Evolutionary conservation across 2,329 filamentous ascomycete species (phyloP), one percentile per base, ranked within the genome.

Genomic region (Diaporthe humulicola): DNA sequence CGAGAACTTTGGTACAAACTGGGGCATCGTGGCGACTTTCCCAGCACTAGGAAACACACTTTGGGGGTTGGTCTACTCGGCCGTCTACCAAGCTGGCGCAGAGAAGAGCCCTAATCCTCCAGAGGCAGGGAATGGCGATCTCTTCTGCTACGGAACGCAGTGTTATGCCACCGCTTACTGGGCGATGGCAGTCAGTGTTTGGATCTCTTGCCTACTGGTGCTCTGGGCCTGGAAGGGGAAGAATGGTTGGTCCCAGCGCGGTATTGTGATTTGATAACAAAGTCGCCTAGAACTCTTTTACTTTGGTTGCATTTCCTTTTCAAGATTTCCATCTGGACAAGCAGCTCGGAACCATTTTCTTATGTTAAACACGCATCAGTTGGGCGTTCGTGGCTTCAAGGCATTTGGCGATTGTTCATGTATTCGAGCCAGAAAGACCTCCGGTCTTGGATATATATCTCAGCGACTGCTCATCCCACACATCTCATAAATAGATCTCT

Each of bases 1-100:
- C 0, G 96, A 98, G 86, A 99, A 98, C 82, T 98, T 99, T 82
- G 97, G 95, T 74, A 99, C 97, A 0, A 98, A 99, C 80, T 99
- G 96, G 92, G 97, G 97, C 14, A 96, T 98, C 76, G 92, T 98
- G 10, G 95, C 96, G 56, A 97, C 97, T 88, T 92, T 96, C 73
- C 97, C 97, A 3, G 97, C 97, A 0, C 85, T 94, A 0, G 97
- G 96, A 0, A 95, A 96, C 0, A 95, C 95, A 0, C 89, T 98
- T 42, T 99, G 96, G 95, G 95, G 96, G 0, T 83, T 97, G 0
- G 86, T 98, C n/a, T 99, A 98, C 82, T 95, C 94, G 8, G 90
- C 88, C 0, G 92, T 95, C 3, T 97, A 97, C 80, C 92, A 97
- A 83, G 88, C 88, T 57, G 93, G 90, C 1, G 92, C 92, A 0